Evolutionary conservation across 108 stramenopile species (phyloP), one percentile per base, ranked within the genome.

Genomic region (Mayamaea pseudoterrestris): DNA sequence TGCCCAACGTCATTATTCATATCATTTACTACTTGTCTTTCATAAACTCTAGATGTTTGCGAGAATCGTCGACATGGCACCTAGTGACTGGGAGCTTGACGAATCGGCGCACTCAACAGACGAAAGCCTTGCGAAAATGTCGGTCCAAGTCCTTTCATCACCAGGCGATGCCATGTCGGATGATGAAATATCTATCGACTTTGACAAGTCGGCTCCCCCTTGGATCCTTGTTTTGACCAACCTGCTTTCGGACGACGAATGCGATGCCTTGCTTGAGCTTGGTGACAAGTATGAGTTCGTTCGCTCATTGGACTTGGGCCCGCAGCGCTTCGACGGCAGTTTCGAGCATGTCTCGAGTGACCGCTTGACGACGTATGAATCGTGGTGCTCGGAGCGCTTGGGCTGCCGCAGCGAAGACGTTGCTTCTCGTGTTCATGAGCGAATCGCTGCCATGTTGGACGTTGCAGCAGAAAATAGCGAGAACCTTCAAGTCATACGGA

Each of bases 151-250:
- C 17, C 64, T 65, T 44, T 88, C 81, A 13, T 42, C 62, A 6
- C 37, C 8, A 5, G 37, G 37, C 5, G 37, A 39, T 20, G 37
- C 37, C 5, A 39, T 39, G 37, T 18, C 18, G 5, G 37, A 39
- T 8, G 37, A n/a, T n/a, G 65, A 65, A 41, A 47, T 70, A 20
- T 65, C 60, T 45, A 9, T 28, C 11, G 37, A 52, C 0, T 27
- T 41, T 30, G 83, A 80, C 44, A 53, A 52, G 35, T 31, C 50
- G 7, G 42, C 64, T 21, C 73, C 76, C 1, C 84, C 87, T 7
- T 90, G 77, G 78, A 59, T 93, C 9, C 60, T 87, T 27, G 79
- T 75, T 6, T 77, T 85, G 52, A 73, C 80, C 20, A 60, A 78
- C 35, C 87, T 94, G 53, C 3, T 81, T 36, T 52, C 73, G 9